These are phyloP conservation scores for Pseudofabraea citricarpa DNA, from an alignment of 2,329 filamentous ascomycete genomes.

Conservation along the genomic window DNA sequence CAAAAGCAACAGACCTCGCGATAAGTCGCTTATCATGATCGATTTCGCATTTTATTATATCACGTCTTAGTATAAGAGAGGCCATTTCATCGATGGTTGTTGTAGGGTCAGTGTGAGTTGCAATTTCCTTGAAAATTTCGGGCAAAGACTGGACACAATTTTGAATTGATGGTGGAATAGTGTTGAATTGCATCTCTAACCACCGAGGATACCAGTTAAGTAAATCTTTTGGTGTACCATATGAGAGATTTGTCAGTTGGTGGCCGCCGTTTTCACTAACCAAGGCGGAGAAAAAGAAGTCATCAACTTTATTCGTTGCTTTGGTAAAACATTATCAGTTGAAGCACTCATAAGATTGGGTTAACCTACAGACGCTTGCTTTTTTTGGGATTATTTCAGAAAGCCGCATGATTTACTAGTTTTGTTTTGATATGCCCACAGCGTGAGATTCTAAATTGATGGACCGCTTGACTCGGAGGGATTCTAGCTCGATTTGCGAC, in stretches of 20 bases:
- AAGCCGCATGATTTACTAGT: no score
- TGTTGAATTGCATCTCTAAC: neutral
- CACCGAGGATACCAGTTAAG: neutral
- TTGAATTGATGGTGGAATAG: neutral
- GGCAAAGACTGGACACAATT: neutral
- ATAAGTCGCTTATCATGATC: neutral
- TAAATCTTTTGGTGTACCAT: neutral
- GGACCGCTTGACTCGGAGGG: no score
- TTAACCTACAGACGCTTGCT: no score
- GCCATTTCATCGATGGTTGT: neutral
- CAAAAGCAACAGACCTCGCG: neutral
- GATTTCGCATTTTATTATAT: neutral
- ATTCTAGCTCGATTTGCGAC: no score
- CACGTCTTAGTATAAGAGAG: neutral
- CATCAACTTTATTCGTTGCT: no score
- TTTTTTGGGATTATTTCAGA: no score
- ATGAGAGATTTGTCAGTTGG: neutral
- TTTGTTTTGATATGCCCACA: no score
- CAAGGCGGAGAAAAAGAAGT: constrained; percentile 20
- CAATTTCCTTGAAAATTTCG: neutral
- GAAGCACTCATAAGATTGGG: no score
- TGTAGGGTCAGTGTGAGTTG: neutral
- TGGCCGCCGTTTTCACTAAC: neutral
- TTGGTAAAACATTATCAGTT: no score
- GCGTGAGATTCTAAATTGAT: no score